Percentiles rank a stretch among this genome's conserved stretches.
Conservation (phyloP, 345 rosid species). For the Kernera saxatilis region DNA sequence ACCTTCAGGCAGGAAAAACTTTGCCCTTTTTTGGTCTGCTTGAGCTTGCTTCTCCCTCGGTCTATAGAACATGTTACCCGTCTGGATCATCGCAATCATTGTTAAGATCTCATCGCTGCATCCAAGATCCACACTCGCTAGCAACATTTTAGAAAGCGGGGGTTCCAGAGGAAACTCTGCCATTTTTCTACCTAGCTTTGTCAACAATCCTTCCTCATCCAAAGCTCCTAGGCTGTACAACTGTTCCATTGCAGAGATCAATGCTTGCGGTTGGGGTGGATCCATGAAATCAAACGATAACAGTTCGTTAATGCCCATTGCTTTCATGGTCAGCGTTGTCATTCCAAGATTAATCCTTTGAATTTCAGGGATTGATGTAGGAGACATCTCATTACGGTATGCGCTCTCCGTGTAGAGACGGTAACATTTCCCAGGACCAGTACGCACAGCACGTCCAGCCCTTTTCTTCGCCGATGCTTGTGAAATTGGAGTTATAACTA, state of each 20-base stretch:
- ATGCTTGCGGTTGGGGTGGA: conserved; percentile 54
- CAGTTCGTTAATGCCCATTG: conserved; percentile 84
- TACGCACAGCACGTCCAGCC: conserved; percentile 87
- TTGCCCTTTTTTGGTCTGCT: conserved; percentile 90
- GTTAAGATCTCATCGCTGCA: conserved; percentile 94
- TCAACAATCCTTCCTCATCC: conserved; percentile 87
- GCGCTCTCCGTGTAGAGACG: conserved; percentile 78
- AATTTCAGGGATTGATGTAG: conserved; percentile 80
- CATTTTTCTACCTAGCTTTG: conserved; percentile 91
- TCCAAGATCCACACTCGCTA: conserved; percentile 92
- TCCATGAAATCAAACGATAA: conserved; percentile 39
- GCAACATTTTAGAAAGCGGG: conserved; percentile 82
- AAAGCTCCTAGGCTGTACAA: conserved; percentile 80
- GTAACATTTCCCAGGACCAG: conserved; percentile 85
- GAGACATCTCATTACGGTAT: conserved; percentile 53
- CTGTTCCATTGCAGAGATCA: conserved; percentile 90
- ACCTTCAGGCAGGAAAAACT: conserved; percentile 87
- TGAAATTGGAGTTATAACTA: conserved; percentile 75
- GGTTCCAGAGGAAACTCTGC: conserved; percentile 97
- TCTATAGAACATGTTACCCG: conserved; percentile 82
- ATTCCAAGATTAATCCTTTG: conserved; percentile 83
- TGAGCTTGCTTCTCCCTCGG: conserved; percentile 95
- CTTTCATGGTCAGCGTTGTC: conserved; percentile 70
- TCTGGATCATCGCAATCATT: conserved; percentile 86
- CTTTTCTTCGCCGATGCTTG: conserved; percentile 86